Conservation (phyloP, 768 basidiomycete genomes). For the Lyophyllum atratum region DNA sequence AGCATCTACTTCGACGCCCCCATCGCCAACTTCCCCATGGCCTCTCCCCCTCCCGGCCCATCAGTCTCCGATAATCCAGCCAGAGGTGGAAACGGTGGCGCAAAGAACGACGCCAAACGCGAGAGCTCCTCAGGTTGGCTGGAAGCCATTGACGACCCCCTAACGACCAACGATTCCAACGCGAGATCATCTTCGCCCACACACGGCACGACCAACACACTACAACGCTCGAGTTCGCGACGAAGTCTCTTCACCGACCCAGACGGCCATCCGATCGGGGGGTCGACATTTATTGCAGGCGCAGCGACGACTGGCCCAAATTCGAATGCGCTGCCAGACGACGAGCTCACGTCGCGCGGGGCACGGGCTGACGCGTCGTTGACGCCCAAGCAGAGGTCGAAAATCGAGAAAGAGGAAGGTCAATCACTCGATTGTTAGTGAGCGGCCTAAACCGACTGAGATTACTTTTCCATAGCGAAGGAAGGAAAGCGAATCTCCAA, state of each 20-base stretch:
- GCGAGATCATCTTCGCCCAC: not conserved
- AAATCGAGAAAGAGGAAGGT: conserved; percentile 57
- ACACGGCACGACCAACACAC: not conserved
- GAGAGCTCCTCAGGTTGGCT: conserved; percentile 17
- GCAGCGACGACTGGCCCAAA: conserved; percentile 53
- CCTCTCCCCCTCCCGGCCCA: not conserved
- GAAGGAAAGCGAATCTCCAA: conserved; percentile 65
- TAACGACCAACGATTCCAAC: not conserved
- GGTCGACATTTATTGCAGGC: conserved; percentile 53
- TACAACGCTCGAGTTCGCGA: conserved; percentile 20
- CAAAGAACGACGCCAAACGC: not conserved
- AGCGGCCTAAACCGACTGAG: conserved; percentile 15
- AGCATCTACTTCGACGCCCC: conserved; percentile 49
- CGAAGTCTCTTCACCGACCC: conserved; percentile 35
- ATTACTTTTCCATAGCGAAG: conserved; percentile 38
- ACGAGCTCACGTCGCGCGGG: conserved; percentile 40
- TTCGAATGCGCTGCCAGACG: conserved; percentile 42
- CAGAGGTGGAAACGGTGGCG: not conserved
- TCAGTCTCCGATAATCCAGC: not conserved
- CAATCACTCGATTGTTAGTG: not conserved
- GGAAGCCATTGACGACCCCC: conserved; percentile 19
- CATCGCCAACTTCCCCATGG: conserved; percentile 17
- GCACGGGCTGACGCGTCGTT: conserved; percentile 49
- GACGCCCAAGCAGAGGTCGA: conserved; percentile 51
- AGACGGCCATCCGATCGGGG: conserved; percentile 32